Evolutionary conservation across 768 basidiomycete species (phyloP).

Genomic region (Termitomyces sp.): DNA sequence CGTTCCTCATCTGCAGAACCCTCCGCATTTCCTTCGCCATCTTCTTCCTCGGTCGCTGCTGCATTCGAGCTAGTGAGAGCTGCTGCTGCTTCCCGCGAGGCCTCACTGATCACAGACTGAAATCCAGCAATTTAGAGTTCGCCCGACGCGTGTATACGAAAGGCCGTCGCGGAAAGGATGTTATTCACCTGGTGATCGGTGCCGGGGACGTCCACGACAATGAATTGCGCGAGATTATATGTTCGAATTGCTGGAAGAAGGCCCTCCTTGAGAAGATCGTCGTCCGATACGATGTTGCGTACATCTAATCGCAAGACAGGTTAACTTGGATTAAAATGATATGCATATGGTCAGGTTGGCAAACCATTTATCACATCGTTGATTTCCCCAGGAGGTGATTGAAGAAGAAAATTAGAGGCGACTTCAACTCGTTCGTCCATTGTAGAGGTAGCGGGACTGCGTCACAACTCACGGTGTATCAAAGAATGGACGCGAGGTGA

Average conservation of each 20-base stretch:
- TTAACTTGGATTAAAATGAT: neutral
- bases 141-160: neutral
- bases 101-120: conserved; percentile 81
- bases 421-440: conserved; percentile 74
- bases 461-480: too few species aligned
- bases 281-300: conserved; percentile 84
- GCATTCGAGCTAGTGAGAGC: neutral
- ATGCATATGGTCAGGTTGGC: conserved; percentile 15
- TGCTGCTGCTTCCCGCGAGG: conserved; percentile 44
- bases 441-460: neutral
- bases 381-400: conserved; percentile 94
- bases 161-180: conserved; percentile 6
- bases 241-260: conserved; percentile 74
- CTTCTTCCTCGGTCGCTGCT: neutral
- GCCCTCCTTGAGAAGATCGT: conserved; percentile 75
- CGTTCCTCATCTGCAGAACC: conserved; percentile 53
- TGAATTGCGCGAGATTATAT: conserved; percentile 89
- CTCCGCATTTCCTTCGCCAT: neutral
- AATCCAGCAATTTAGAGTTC: conserved; percentile 6
- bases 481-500: too few species aligned
- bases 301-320: conserved; percentile 56
- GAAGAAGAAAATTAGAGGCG: conserved; percentile 78
- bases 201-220: conserved; percentile 80
- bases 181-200: conserved; percentile 66
- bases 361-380: conserved; percentile 92